These are phyloP conservation scores for Cutaneotrichosporon sp. DNA, from an alignment of 1,284 basidiomycete species.

Conservation along the genomic window DNA sequence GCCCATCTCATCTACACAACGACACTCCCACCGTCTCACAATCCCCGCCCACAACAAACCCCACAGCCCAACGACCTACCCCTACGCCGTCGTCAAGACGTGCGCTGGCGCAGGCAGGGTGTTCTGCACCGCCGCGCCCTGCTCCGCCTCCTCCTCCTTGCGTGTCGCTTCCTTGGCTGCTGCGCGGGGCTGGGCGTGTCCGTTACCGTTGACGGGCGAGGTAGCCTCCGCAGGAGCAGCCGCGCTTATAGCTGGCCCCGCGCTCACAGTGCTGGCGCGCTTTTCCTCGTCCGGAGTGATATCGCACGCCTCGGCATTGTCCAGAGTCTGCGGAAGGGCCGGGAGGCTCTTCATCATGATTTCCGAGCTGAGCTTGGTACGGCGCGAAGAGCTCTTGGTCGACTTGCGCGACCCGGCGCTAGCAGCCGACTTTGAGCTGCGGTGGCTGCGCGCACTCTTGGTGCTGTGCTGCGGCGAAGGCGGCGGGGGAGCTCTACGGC, in stretches of 20 bases:
- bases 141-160: neutral
- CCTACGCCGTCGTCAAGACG: conserved; percentile 2
- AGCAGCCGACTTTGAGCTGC: neutral
- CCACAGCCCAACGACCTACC: no score
- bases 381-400: neutral
- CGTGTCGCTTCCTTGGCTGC: neutral
- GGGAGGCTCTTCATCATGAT: conserved; percentile 15
- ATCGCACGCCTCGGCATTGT: conserved; percentile 1
- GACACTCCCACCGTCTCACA: no score
- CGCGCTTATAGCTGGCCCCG: no score
- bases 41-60: no score
- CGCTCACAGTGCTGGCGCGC: neutral
- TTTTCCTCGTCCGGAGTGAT: neutral
- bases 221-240: no score
- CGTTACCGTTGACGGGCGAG: neutral
- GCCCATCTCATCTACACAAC: no score
- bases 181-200: neutral
- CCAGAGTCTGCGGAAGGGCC: conserved; percentile 5
- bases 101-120: neutral
- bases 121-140: neutral
- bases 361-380: conserved; percentile 4
- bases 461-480: neutral
- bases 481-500: neutral
- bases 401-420: neutral
- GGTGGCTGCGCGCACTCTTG: neutral